Percentiles rank a stretch among this genome's conserved stretches.
Evolutionary conservation across 805 yeast genomes (phyloP).

Genomic region (Wickerhamomyces subpelliculosus): DNA sequence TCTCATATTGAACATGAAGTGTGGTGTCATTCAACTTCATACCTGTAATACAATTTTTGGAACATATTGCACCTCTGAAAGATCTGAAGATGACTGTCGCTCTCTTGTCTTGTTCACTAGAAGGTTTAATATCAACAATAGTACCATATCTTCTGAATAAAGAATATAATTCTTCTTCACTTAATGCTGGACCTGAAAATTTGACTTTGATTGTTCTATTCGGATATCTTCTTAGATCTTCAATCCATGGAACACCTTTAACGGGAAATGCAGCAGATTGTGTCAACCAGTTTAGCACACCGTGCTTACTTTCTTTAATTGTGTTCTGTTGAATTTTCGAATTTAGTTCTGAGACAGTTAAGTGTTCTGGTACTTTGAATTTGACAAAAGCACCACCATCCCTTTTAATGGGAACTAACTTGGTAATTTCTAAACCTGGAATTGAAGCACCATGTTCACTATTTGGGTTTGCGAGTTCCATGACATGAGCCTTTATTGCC

Average conservation of each 20-base stretch:
- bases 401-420: conserved; percentile 61
- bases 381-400: conserved; percentile 96
- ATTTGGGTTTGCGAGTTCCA: conserved; percentile 31
- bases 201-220: conserved; percentile 53
- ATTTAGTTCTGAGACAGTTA: conserved; percentile 46
- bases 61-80: conserved; percentile 68
- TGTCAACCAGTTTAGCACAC: conserved; percentile 34
- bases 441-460: conserved; percentile 24
- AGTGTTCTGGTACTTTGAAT: conserved; percentile 50
- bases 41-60: conserved; percentile 89
- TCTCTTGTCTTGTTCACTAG: conserved; percentile 24
- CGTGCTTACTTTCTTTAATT: conserved; percentile 28
- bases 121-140: conserved; percentile 64
- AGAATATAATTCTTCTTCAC: conserved; percentile 76
- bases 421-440: conserved; percentile 41
- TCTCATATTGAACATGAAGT: conserved; percentile 69
- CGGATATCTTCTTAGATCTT: conserved; percentile 79
- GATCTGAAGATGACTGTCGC: conserved; percentile 50
- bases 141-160: conserved; percentile 83
- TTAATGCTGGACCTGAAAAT: conserved; percentile 70
- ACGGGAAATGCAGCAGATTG: conserved; percentile 62
- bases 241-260: conserved; percentile 94
- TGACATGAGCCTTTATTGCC: conserved; percentile 33
- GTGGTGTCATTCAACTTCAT: conserved; percentile 54
- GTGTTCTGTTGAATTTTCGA: conserved; percentile 43